Evolutionary conservation across 176 grass and related monocot species (phyloP), one percentile per base, ranked within the genome.

Genomic region (Poa annua): DNA sequence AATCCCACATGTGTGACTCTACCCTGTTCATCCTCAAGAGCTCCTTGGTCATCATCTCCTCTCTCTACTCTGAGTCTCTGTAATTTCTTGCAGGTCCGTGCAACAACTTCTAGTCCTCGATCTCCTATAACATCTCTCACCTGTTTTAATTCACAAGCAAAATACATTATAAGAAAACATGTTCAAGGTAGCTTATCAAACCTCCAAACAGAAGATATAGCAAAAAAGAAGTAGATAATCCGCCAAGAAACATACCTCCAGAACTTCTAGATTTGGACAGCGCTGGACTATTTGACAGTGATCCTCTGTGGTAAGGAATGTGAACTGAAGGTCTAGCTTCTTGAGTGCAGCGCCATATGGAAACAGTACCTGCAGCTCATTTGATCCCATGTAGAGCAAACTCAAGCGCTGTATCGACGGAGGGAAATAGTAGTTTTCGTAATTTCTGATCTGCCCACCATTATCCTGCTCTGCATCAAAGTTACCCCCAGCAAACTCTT

Each of bases 81-180:
- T 66, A 99, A 84, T 86, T 90, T 96, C 89, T 93, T 96, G 80
- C 96, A 99, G 34, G 96, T 99, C 75, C 77, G 93, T 14, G 96
- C 89, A 80, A 96, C 84, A 66, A 96, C 91, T 93, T 90, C 61
- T 78, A 99, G 77, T 41, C 96, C 96, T 45, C 83, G 86, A 22
- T 99, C 96, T 19, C 96, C 96, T 76, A 99, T 93, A 34, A 99
- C 96, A 88, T 99, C 89, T 59, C 91, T 93, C 20, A 94, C 96
- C 96, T 96, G 74, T 75, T 89, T 63, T 63, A 49, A 24, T 83
- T n/a, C 19, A 55, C 49, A 73, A 80, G 32, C n/a, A 81, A 79
- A 64, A 62, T 6, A 26, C 86, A 42, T 10, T 10, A 84, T 75
- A 7, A 86, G 33, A 48, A 75, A 29, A 78, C 38, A 64, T 11